Evolutionary conservation across 495 filamentous ascomycete species (phyloP).

Genomic region (Aspergillus heteromorphus): DNA sequence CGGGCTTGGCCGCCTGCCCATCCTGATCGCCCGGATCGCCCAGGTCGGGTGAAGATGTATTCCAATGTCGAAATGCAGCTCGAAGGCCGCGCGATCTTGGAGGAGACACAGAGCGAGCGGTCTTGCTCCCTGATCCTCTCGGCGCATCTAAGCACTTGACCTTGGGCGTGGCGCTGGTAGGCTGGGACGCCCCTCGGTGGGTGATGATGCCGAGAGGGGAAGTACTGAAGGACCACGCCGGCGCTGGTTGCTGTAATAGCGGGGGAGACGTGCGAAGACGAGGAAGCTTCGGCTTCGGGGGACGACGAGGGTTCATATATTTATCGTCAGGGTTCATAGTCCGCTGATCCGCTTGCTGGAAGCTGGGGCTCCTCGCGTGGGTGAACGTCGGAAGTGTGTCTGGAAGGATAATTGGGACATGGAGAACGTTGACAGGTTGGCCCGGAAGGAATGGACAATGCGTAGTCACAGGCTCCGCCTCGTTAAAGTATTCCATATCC

Average conservation of each 20-base stretch:
- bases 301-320: constrained; percentile 62
- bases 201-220: constrained; percentile 24
- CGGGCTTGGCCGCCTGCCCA: background rate
- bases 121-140: constrained; percentile 18
- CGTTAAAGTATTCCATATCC: constrained; percentile 66
- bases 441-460: constrained; percentile 83
- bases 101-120: constrained; percentile 39
- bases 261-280: constrained; percentile 55
- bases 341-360: constrained; percentile 46
- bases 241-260: constrained; percentile 32
- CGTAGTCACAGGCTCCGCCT: constrained; percentile 63
- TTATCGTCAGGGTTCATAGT: constrained; percentile 77
- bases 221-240: constrained; percentile 21
- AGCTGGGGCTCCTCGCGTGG: constrained; percentile 34
- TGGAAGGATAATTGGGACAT: constrained; percentile 65
- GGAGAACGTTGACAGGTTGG: constrained; percentile 75
- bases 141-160: constrained; percentile 1
- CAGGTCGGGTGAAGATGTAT: constrained; percentile 17
- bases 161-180: constrained; percentile 25
- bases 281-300: constrained; percentile 44
- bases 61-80: constrained; percentile 33
- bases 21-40: constrained; percentile 8
- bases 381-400: constrained; percentile 34
- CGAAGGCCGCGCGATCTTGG: constrained; percentile 32
- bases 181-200: constrained; percentile 33